A percentile compares a stretch with the other conserved stretches of the same genome.
Evolutionary conservation across 352 stramenopile species (phyloP).

Genomic region (Globisporangium okanoganense): DNA sequence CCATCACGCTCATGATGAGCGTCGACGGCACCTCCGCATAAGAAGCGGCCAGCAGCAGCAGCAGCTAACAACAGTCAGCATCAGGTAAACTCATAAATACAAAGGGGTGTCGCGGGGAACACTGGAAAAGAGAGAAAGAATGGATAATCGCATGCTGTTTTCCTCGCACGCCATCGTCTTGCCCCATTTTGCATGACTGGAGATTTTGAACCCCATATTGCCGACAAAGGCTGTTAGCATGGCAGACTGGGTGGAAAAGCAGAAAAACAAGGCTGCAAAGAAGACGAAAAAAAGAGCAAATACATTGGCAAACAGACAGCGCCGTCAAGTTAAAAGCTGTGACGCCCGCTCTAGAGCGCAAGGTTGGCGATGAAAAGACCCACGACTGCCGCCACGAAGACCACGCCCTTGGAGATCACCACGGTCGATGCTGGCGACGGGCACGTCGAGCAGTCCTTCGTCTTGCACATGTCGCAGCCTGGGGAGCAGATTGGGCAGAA

Average conservation of each 20-base stretch:
- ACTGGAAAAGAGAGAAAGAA: not conserved
- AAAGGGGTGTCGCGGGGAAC: not conserved
- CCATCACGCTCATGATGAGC: conserved; percentile 98
- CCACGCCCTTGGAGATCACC: conserved; percentile 14
- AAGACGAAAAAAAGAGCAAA: conserved; percentile 3
- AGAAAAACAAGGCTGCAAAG: not conserved
- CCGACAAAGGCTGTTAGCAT: too few species aligned
- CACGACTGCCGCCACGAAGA: conserved; percentile 13
- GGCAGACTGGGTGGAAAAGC: too few species aligned
- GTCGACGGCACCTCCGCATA: conserved; percentile 48
- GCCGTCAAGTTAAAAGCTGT: conserved; percentile 1
- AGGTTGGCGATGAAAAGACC: conserved; percentile 13
- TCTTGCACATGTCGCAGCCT: conserved; percentile 14
- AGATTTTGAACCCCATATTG: too few species aligned
- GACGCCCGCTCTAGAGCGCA: conserved; percentile 10
- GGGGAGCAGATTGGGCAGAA: conserved; percentile 21
- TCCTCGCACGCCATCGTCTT: not conserved
- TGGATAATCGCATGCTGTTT: not conserved
- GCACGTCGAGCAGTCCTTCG: conserved; percentile 23
- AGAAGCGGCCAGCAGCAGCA: not conserved
- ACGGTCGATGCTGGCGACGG: conserved; percentile 11
- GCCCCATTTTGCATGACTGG: not conserved
- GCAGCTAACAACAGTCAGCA: not conserved
- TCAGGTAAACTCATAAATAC: conserved; percentile 1
- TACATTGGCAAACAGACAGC: conserved; percentile 8